Base-by-base conservation (phyloP, 2,329 filamentous ascomycete species). In the Xylaria hypoxylon region DNA sequence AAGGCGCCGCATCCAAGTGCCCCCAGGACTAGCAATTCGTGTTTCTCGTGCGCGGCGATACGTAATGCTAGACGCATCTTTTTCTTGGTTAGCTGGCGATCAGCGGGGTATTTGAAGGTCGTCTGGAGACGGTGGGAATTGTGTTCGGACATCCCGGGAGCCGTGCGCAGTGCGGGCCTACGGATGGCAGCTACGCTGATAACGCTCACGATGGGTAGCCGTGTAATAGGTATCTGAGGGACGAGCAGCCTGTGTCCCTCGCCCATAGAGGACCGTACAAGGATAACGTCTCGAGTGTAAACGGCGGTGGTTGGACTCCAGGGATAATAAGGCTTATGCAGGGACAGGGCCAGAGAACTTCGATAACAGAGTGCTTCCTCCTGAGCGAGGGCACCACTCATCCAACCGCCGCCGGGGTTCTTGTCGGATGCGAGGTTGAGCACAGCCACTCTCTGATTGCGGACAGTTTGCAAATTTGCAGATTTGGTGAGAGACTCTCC, bases 1-100 rank as follows among this genome's bases (percentile, higher is more conserved):
- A 91, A 92, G 0, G 85, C 89, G 3, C 90, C 90, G 71, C 90
- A 93, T 0, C 90, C 90, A 56, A 93, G 74, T 0, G 90, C 90
- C 0, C 90, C 90, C 1, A 93, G 80, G 5, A 93, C 86, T 8
- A 93, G 77, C 70, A 84, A 80, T 24, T 83, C 80, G 72, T 91
- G 88, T 1, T 81, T 82, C 31, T 85, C 80, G 4, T 74, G 74
- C n/a, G 84, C 89, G 1, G 89, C 87, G 62, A 89, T 84, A 4
- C 89, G 82, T 58, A 92, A 77, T 19, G 84, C 82, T 19, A 89
- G 74, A 24, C 88, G 80, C 81, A 92, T 91, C 76, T 91, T 91
- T 50, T 83, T 79, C 76, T 87, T 87, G 71, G 85, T 90, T 44
- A 86, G 69, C 0, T 83, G 78, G n/a, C 85, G 80, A 65, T 87